Base-by-base conservation (phyloP, 148 eudicot species). In the Persicaria maculosa region DNA sequence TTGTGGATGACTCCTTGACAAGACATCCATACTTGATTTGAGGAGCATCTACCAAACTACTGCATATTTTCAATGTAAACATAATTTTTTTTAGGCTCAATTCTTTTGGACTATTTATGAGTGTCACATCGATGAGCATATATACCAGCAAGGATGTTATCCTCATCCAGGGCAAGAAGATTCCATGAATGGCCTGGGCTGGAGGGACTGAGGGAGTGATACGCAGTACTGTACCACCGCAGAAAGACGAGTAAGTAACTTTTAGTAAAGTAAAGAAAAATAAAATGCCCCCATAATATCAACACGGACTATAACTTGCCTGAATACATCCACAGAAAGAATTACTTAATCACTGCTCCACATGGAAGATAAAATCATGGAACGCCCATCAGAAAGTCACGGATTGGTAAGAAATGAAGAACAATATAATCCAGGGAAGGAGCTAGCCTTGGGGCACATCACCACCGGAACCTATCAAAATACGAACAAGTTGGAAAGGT, bases 341-440 rank as follows among this genome's bases (percentile, higher is more conserved):
- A 95, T 88, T 19, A 81, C 85, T 83, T 87, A 83, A 72, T 85
- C 75, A 78, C 97, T 95, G 78, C 87, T 84, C 97, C 98, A 95
- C 55, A 77, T 71, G 74, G 98, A 90, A 65, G 98, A 84, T 61
- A 92, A 75, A 74, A 95, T 78, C 84, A 92, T 82, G 0, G 97
- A 88, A 77, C 65, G 80, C 71, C 96, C 98, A 88, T 95, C 98
- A 72, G 92, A 85, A 80, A 95, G 97, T 96, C 96, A 95, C 44
- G 97, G 97, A 19, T 84, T 83, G 50, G 71, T 9, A 68, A 84
- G 87, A 73, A 90, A 80, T 73, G 46, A 75, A 16, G 86, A 78
- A 70, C 86, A 85, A 77, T 95, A 95, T 25, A 95, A 76, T 75
- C 98, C 97, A 50, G 98, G 98, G 74, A 95, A 92, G 81, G 87